Conservation (phyloP, 345 rosid genomes). For the Reutealis trisperma region DNA sequence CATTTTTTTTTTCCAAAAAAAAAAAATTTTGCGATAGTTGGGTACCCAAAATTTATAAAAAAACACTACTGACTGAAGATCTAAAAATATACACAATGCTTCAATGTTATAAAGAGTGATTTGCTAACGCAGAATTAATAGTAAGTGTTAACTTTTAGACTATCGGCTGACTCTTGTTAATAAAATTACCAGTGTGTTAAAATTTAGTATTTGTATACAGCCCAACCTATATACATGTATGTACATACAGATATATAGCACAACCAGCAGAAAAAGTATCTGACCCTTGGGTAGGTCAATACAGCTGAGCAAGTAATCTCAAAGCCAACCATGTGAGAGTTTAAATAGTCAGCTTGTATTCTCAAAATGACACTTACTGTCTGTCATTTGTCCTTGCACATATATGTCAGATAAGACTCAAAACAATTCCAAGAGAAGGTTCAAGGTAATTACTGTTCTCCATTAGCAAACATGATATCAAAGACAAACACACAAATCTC, state of each 20-base stretch:
- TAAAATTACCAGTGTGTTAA: background rate
- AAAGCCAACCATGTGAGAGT: background rate
- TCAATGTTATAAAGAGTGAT: background rate
- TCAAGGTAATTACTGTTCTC: conserved; percentile 61
- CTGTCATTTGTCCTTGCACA: background rate
- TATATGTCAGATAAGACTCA: background rate
- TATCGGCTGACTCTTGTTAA: background rate
- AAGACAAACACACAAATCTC: conserved; percentile 78
- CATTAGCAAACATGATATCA: conserved; percentile 87
- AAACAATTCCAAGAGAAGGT: conserved; percentile 28
- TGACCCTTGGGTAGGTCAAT: background rate
- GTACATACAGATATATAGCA: background rate
- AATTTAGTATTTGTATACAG: background rate
- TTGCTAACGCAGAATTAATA: background rate
- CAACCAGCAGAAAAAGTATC: background rate
- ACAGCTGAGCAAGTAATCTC: conserved; percentile 6
- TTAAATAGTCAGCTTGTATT: background rate
- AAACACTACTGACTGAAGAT: background rate
- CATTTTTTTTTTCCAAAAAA: background rate
- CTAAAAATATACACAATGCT: background rate
- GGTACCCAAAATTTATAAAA: background rate
- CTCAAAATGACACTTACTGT: background rate
- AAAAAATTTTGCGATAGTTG: background rate
- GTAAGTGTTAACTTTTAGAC: background rate
- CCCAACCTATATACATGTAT: background rate